Evolutionary conservation across 257 asterid genomes (phyloP).

Genomic region (Paulownia fortunei): DNA sequence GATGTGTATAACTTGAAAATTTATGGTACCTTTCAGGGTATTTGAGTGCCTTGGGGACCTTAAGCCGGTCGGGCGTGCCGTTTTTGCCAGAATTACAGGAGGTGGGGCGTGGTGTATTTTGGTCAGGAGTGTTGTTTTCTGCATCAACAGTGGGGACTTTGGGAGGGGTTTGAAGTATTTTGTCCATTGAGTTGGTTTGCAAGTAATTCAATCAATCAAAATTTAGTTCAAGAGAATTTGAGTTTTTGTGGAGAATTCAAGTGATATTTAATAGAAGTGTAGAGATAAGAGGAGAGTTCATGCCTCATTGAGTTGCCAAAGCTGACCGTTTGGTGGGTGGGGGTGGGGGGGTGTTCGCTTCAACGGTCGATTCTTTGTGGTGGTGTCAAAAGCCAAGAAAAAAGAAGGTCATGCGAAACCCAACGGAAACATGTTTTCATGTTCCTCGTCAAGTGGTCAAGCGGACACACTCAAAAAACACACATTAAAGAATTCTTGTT

Average conservation of each 20-base stretch:
- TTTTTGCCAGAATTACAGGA: slow-evolving; percentile 31
- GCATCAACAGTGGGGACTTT: slow-evolving; percentile 3
- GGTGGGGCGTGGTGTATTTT: slow-evolving; percentile 36
- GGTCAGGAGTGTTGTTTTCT: slow-evolving; percentile 25
- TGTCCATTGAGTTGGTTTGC: slow-evolving; percentile 43
- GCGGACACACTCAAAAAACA: slow-evolving; percentile 24
- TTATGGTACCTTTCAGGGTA: slow-evolving; percentile 60
- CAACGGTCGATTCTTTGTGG: slow-evolving; percentile 43
- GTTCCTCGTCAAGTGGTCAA: not conserved
- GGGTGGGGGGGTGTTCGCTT: not conserved
- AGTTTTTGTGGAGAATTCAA: not conserved
- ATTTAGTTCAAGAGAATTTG: not conserved
- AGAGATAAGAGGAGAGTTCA: not conserved
- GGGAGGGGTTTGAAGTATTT: slow-evolving; percentile 39
- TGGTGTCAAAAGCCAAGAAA: slow-evolving; percentile 17
- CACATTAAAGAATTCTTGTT: no score
- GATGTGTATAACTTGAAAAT: not conserved
- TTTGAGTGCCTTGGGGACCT: slow-evolving; percentile 72
- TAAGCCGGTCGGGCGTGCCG: slow-evolving; percentile 59
- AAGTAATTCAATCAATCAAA: not conserved
- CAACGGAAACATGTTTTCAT: slow-evolving; percentile 27
- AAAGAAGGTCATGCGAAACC: slow-evolving; percentile 24
- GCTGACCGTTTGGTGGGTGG: slow-evolving; percentile 45
- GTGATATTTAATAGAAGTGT: slow-evolving; percentile 28
- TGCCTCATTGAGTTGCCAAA: slow-evolving; percentile 31